Base-by-base conservation (phyloP, 208 protist genomes). In the Leishmania aethiopica region DNA sequence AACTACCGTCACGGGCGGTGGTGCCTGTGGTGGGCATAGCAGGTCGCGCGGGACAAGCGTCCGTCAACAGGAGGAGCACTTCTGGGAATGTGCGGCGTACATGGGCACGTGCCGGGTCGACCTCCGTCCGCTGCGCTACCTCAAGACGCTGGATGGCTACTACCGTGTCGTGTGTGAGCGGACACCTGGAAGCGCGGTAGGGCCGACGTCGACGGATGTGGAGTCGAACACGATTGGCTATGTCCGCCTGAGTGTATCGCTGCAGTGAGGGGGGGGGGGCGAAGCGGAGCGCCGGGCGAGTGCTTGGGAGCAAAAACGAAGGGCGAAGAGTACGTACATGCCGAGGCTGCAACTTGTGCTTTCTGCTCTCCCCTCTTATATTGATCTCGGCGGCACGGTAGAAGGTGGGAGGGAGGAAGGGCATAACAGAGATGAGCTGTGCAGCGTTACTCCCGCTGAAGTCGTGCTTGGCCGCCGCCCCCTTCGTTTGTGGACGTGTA, bases 61-160 rank as follows among this genome's bases (percentile, higher is more conserved):
- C 45, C 70, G 42, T 53, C 75, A 70, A 55, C 80, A 84, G 10
- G 93, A 96, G 75, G 81, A 91, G 59, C 35, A 79, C n/a, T 95
- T 96, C 74, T 96, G 92, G 94, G 84, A 85, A 6, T 85, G 80
- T 15, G 86, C 91, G 1, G 90, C 92, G 35, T 85, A 89, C 70
- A 82, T 96, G 79, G 94, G 93, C 66, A 90, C 93, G 37, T 94
- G 89, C 70, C 81, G 88, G 15, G 85, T 97, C 5, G 93, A 97
- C 82, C 91, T 97, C 7, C 89, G 91, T 45, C 89, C 93, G 8
- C 85, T 97, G 77, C 92, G 93, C 7, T 95, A 94, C 77, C 78
- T 97, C 25, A 72, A 79, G 6, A 67, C 75, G 8, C 81, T 96
- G 37, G 90, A 97, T 59, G 94, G 94, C 3, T 97, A 93, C 78